phyloP scores from a whole-genome alignment of 2,329 filamentous ascomycete genomes.

The Trichoderma polysporum region DNA sequence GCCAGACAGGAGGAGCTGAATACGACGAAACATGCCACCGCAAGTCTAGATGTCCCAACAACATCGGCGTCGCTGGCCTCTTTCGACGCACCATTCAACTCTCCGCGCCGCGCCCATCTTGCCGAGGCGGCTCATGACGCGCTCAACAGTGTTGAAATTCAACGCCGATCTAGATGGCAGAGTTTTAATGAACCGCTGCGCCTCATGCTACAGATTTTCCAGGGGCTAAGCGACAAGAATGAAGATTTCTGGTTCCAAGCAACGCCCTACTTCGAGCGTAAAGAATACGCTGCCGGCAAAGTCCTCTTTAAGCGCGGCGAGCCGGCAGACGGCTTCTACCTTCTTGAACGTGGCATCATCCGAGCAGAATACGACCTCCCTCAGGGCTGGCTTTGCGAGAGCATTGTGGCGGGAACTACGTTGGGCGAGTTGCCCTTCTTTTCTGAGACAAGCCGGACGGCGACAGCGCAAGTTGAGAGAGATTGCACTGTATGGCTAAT shows the following conservation, averaged over 20 bases:
- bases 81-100: constrained; percentile 59
- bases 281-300: constrained; percentile 66
- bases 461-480: constrained; percentile 79
- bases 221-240: constrained; percentile 78
- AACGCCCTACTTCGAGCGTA: constrained; percentile 70
- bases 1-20: constrained; percentile 62
- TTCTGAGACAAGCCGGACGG: constrained; percentile 81
- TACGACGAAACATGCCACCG: constrained; percentile 44
- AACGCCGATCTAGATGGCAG: constrained; percentile 69
- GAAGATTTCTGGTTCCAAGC: constrained; percentile 95
- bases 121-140: constrained; percentile 75
- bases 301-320: constrained; percentile 79
- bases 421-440: constrained; percentile 98
- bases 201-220: constrained; percentile 93
- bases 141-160: constrained; percentile 63
- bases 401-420: constrained; percentile 90
- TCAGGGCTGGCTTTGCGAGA: constrained; percentile 84
- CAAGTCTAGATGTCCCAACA: constrained; percentile 50
- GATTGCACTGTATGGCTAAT: constrained; percentile 83
- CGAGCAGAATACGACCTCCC: constrained; percentile 88
- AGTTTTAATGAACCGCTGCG: constrained; percentile 87
- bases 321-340: constrained; percentile 77
- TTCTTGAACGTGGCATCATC: constrained; percentile 85
- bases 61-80: constrained; percentile 35
- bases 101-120: constrained; percentile 76